Base-by-base conservation (phyloP, 768 basidiomycete genomes). In the Lentinula sp. region DNA sequence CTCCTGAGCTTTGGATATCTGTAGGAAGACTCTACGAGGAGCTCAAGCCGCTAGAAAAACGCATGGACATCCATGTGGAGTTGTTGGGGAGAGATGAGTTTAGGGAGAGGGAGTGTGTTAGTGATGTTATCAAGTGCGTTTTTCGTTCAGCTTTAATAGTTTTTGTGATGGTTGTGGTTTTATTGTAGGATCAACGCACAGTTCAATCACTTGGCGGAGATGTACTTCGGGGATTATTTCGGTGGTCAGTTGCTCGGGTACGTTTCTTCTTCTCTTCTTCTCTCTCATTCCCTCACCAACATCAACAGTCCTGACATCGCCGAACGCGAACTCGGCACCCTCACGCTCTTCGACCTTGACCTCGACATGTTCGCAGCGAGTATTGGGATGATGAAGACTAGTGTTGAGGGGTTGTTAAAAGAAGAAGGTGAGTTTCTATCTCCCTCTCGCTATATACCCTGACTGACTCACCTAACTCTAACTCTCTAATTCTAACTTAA, bases 321-420 rank as follows among this genome's bases (percentile, higher is more conserved):
- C 10, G 96, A 98, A 74, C 84, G 90, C 23, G 93, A 97, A 72
- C 78, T 96, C 35, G 92, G 91, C 1, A 88, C 91, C 68, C 84
- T 89, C 0, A 74, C 86, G 28, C 83, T 88, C 10, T 87, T 96
- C 64, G 96, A 99, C 68, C 83, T 86, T 64, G 97, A 99, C 72
- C 79, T 98, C 7, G 96, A 99, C 70, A 90, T 91, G 72, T 95
- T 98, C 72, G 85, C 92, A 18, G 95, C 94, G 8, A 92, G 95
- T 1, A 85, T 98, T 50, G 93, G 93, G 1, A 82, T 96, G 62
- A 86, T 91, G 43, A 93, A 94, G 78, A 95, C 95, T 4, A 87
- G 90, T 3, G 83, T 98, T 13, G 76, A 83, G n/a, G 75, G 78
- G 0, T 78, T 92, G 33, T 68, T 91, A 36, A 81, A 85, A 62